These are phyloP conservation scores for Solanum medicagineum DNA, from an alignment of 257 asterid genomes.

Conservation along the genomic window DNA sequence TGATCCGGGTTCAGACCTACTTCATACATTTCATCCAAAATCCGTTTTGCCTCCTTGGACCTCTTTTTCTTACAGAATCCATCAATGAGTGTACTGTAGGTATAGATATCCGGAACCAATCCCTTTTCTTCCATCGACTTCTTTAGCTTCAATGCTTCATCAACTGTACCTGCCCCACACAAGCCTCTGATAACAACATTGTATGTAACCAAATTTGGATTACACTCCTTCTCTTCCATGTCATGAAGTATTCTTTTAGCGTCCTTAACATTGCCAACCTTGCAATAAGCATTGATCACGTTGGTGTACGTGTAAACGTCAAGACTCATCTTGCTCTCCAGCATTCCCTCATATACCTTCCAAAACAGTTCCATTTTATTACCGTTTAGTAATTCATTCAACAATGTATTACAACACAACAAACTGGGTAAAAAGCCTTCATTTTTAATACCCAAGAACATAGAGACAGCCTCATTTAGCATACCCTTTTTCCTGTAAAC, in stretches of 20 bases:
- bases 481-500: constrained; percentile 55
- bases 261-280: constrained; percentile 42
- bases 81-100: constrained; percentile 44
- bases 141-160: constrained; percentile 59
- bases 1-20: constrained; percentile 49
- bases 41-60: constrained; percentile 47
- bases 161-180: constrained; percentile 41
- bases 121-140: constrained; percentile 46
- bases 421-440: constrained; percentile 38
- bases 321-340: constrained; percentile 24
- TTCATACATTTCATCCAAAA: constrained; percentile 54
- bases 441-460: constrained; percentile 38
- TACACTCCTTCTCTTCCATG: constrained; percentile 55
- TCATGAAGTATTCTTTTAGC: constrained; percentile 43
- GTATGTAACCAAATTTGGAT: constrained; percentile 49
- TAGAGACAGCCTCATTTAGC: constrained; percentile 58
- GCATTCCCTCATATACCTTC: constrained; percentile 51
- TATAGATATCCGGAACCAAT: constrained; percentile 57
- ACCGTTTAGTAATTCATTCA: constrained; percentile 56
- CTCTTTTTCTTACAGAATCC: constrained; percentile 60
- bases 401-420: constrained; percentile 73
- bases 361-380: constrained; percentile 59
- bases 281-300: constrained; percentile 66
- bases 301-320: constrained; percentile 58
- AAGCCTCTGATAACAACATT: constrained; percentile 58